A percentile compares a stretch with the other conserved stretches of the same genome.
Evolutionary conservation across 352 stramenopile species (phyloP).

Genomic region (Ophiocytium majus): DNA sequence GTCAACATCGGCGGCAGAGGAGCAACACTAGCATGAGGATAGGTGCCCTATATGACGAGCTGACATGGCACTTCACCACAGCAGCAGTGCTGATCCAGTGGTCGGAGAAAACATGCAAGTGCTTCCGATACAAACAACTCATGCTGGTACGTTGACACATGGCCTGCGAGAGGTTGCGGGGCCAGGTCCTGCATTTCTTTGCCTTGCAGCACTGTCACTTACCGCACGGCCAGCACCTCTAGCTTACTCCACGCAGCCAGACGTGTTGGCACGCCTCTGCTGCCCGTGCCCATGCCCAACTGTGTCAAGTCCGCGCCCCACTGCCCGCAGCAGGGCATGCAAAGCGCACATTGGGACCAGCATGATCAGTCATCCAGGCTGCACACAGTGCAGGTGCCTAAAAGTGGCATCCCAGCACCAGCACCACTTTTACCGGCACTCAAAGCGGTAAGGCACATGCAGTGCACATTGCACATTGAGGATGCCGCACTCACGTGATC

Average conservation of each 20-base stretch:
- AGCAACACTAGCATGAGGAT: neutral
- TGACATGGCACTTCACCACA: neutral
- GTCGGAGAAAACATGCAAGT: neutral
- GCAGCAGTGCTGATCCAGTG: neutral
- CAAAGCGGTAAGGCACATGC: neutral
- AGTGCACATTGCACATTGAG: neutral
- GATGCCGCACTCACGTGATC: neutral
- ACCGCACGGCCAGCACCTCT: neutral
- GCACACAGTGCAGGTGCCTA: neutral
- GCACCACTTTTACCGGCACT: neutral
- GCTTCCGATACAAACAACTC: neutral
- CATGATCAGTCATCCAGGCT: neutral
- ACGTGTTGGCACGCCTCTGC: neutral
- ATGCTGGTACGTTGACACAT: neutral
- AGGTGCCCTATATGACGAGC: neutral
- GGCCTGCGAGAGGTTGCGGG: neutral
- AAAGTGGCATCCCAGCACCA: neutral
- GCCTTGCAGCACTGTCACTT: neutral
- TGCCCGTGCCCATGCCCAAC: neutral
- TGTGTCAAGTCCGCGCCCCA: conserved; percentile 1
- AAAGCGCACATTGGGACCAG: neutral
- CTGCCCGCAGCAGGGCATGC: neutral
- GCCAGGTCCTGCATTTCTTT: neutral
- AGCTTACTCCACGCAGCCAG: neutral
- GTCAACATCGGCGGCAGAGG: neutral